Evolutionary conservation across 1,139 yeast genomes (phyloP), one percentile per base, ranked within the genome.

Genomic region (Candida freyschussii): DNA sequence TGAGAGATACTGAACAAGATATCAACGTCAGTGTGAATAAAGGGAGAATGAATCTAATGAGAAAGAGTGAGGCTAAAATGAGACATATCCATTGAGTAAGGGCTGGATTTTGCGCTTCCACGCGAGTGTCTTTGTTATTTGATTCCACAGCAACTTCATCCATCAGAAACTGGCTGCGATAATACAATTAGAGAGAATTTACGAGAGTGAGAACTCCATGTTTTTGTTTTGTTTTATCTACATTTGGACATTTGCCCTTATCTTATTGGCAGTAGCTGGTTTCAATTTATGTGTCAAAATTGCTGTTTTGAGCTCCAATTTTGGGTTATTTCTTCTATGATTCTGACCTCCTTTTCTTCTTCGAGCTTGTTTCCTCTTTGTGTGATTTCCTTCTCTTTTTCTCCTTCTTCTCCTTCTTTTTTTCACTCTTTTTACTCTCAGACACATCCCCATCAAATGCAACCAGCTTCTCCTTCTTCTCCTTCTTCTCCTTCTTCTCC

Each of bases 301-400:
- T n/a, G n/a, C n/a, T n/a, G n/a, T n/a, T n/a, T n/a, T n/a, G n/a
- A n/a, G n/a, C n/a, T n/a, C n/a, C n/a, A n/a, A n/a, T n/a, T n/a
- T n/a, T n/a, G n/a, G n/a, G n/a, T n/a, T n/a, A n/a, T n/a, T n/a
- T n/a, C n/a, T n/a, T n/a, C n/a, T n/a, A n/a, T n/a, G n/a, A n/a
- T n/a, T n/a, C n/a, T n/a, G n/a, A n/a, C n/a, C 39, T 47, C 41
- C 45, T 46, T 32, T 44, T 40, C 32, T 40, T 43, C 33, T 41
- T 41, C 28, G 35, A 27, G 21, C 29, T 32, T 32, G 35, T 47
- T 34, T 40, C 33, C 28, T 31, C 40, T 33, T 38, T 40, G 23
- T 43, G 54, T 56, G 43, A 57, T 52, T 57, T 57, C 15, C 58
- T 61, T 36, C 57, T 58, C 53, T 65, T 56, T 9, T 59, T 60